phyloP scores from a whole-genome alignment of 2,329 filamentous ascomycete species.

The Phaeosphaeria sp. region DNA sequence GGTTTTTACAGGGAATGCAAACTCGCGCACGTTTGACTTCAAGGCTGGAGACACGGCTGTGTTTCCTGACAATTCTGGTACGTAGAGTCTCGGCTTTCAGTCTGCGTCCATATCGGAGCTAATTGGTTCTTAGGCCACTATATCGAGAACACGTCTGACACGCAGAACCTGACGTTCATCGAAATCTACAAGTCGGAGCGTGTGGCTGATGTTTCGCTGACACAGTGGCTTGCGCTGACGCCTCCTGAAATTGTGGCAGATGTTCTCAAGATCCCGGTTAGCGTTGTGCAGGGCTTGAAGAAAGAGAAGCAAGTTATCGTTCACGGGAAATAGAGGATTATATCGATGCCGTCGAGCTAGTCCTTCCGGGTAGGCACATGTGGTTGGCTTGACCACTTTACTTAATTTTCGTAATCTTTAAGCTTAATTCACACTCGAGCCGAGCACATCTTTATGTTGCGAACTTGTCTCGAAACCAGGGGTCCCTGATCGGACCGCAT shows the following conservation, averaged over 20 bases:
- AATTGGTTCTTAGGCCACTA: constrained; percentile 60
- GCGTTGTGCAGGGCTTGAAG: constrained; percentile 64
- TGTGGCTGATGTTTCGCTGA: constrained; percentile 70
- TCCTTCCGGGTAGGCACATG: not conserved
- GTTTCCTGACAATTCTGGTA: constrained; percentile 69
- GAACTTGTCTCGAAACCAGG: not conserved
- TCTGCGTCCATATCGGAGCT: not conserved
- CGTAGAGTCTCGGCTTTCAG: constrained; percentile 17
- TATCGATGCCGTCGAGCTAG: not conserved
- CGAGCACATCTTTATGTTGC: not conserved
- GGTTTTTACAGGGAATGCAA: constrained; percentile 67
- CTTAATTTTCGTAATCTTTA: not conserved
- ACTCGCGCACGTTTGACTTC: constrained; percentile 72
- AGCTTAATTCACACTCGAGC: not conserved
- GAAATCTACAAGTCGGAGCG: constrained; percentile 73
- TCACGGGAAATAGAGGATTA: constrained; percentile 10
- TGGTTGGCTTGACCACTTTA: not conserved
- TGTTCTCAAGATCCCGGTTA: constrained; percentile 64
- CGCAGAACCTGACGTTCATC: constrained; percentile 70
- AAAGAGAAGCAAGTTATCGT: constrained; percentile 69
- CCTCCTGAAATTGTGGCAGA: constrained; percentile 68
- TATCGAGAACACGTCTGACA: constrained; percentile 71
- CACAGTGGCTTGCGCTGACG: constrained; percentile 73
- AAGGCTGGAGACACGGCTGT: constrained; percentile 70
- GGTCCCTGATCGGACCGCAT: not conserved